phyloP scores from a whole-genome alignment of 2,329 filamentous ascomycete species.

The Thelonectria olida region DNA sequence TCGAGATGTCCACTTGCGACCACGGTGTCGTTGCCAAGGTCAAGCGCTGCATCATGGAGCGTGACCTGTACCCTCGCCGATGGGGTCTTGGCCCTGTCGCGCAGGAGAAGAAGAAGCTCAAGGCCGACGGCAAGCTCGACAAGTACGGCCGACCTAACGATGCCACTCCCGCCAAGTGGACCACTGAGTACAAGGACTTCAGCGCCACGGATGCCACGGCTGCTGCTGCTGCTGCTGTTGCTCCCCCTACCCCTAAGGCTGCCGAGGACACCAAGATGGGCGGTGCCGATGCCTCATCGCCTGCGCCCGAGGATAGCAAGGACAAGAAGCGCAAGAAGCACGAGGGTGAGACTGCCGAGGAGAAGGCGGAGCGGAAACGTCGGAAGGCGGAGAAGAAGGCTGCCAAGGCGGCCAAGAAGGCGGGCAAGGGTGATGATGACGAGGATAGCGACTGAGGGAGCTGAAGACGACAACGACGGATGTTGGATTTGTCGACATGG shows the following conservation, averaged over 20 bases:
- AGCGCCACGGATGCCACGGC: conserved; percentile 63
- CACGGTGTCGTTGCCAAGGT: conserved; percentile 98
- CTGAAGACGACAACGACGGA: conserved; percentile 30
- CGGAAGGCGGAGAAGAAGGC: conserved; percentile 70
- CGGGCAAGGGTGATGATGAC: conserved; percentile 60
- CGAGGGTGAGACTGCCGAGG: conserved; percentile 77
- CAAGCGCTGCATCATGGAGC: conserved; percentile 99
- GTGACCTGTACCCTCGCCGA: conserved; percentile 93
- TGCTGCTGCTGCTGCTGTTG: conserved; percentile 55
- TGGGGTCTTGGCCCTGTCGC: conserved; percentile 97
- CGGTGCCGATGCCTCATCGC: conserved; percentile 46
- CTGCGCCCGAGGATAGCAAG: conserved; percentile 62
- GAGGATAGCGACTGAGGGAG: conserved; percentile 60
- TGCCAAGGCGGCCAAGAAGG: conserved; percentile 65
- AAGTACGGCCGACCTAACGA: conserved; percentile 96
- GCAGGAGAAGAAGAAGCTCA: conserved; percentile 99
- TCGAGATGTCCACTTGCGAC: conserved; percentile 95
- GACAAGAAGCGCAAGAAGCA: conserved; percentile 82
- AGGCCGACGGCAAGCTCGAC: conserved; percentile 96
- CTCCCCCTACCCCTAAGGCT: conserved; percentile 51
- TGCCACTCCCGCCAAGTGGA: conserved; percentile 93
- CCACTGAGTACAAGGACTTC: conserved; percentile 91
- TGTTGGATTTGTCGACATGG: conserved; percentile 36
- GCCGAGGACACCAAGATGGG: conserved; percentile 50
- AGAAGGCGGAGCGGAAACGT: conserved; percentile 69